Conservation (phyloP, 1,284 basidiomycete species). For the Cryptococcus sp. region DNA sequence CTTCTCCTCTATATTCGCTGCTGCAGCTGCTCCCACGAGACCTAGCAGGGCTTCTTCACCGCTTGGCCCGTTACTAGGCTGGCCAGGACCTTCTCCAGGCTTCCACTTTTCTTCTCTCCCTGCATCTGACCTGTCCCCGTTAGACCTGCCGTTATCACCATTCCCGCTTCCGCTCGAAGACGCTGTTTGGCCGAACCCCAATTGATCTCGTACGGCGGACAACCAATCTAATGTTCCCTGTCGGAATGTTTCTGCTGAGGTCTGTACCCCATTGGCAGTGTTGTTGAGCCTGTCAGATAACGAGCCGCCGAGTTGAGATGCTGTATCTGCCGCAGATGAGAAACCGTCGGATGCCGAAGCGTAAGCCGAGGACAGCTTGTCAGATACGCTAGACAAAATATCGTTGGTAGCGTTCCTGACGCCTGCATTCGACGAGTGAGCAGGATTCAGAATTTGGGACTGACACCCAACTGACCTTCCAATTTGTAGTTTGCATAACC, state of each 20-base stretch:
- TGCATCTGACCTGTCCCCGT: constrained; percentile 8
- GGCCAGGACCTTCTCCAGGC: constrained; percentile 36
- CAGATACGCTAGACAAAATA: constrained; percentile 35
- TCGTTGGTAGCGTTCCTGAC: constrained; percentile 49
- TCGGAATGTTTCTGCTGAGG: constrained; percentile 32
- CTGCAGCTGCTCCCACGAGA: constrained; percentile 27
- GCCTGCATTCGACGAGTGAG: constrained; percentile 21
- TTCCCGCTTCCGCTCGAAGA: constrained; percentile 19
- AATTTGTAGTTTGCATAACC: constrained; percentile 93
- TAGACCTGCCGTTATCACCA: background rate
- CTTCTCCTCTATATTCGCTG: constrained; percentile 17
- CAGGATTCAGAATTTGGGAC: background rate
- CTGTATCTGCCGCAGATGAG: constrained; percentile 25
- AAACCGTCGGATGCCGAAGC: constrained; percentile 35
- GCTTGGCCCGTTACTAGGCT: constrained; percentile 21
- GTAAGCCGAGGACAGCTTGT: constrained; percentile 43
- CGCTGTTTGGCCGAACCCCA: background rate
- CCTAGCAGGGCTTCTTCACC: constrained; percentile 31
- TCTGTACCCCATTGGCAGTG: constrained; percentile 24
- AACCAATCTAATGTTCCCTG: constrained; percentile 44
- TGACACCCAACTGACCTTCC: constrained; percentile 64
- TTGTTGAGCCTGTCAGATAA: constrained; percentile 21
- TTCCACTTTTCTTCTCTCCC: constrained; percentile 24
- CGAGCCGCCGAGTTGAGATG: constrained; percentile 19
- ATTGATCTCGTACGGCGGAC: constrained; percentile 41